A percentile compares a stretch with the other conserved stretches of the same genome.
phyloP scores from a whole-genome alignment of 2,329 filamentous ascomycete species.

The Botrytis paeoniae region DNA sequence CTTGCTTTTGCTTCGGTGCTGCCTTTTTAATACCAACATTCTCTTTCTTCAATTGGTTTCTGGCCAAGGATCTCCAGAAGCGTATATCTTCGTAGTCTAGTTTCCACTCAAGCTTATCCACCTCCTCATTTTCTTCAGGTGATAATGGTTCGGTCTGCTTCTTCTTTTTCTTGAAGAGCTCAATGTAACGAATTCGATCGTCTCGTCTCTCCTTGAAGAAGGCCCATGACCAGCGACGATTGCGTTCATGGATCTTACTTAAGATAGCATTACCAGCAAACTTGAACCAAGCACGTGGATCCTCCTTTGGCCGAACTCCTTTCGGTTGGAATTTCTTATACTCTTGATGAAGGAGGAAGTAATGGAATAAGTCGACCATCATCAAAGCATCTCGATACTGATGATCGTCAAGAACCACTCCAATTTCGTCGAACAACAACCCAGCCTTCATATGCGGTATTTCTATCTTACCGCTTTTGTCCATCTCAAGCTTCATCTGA shows the following conservation, averaged over 20 bases:
- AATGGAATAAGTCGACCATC: conserved; percentile 98
- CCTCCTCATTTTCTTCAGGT: conserved; percentile 65
- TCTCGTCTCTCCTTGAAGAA: conserved; percentile 93
- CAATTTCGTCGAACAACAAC: conserved; percentile 93
- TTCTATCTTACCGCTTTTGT: conserved; percentile 81
- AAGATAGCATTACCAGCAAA: conserved; percentile 90
- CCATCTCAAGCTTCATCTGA: conserved; percentile 88
- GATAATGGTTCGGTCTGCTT: conserved; percentile 63
- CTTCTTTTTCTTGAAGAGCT: conserved; percentile 93
- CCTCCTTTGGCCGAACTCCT: conserved; percentile 74
- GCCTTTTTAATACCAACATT: conserved; percentile 83
- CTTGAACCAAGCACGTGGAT: conserved; percentile 85
- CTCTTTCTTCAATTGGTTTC: conserved; percentile 93
- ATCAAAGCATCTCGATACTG: conserved; percentile 97
- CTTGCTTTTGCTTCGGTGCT: conserved; percentile 62
- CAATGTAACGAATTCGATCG: conserved; percentile 83
- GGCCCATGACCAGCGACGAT: conserved; percentile 91
- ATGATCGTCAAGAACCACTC: conserved; percentile 93
- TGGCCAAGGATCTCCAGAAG: conserved; percentile 92
- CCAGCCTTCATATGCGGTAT: conserved; percentile 86
- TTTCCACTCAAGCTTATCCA: conserved; percentile 79
- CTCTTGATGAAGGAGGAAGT: conserved; percentile 95
- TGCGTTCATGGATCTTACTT: conserved; percentile 91
- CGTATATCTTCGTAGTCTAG: conserved; percentile 90
- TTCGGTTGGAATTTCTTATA: conserved; percentile 93